Evolutionary conservation across 2,329 filamentous ascomycete species (phyloP).

Genomic region (Colletotrichum orchidophilum): DNA sequence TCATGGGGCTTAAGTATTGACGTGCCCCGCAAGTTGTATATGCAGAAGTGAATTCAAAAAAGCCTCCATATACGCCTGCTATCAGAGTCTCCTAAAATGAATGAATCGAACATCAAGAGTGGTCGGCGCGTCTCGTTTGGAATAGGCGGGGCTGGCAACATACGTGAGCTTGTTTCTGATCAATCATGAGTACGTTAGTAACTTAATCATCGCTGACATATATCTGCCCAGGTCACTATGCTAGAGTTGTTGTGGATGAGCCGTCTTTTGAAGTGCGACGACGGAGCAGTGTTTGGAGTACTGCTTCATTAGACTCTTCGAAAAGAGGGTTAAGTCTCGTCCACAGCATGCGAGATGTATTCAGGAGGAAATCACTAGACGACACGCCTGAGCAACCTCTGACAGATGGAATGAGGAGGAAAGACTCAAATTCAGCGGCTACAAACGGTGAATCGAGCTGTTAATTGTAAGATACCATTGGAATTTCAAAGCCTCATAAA

Average conservation of each 20-base stretch:
- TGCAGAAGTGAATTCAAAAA: neutral
- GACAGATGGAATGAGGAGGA: neutral
- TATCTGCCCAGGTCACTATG: conserved; percentile 6
- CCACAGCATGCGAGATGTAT: neutral
- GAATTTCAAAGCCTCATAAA: neutral
- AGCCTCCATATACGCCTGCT: neutral
- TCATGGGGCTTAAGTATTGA: neutral
- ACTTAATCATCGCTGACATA: neutral
- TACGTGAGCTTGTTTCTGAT: neutral
- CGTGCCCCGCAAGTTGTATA: neutral
- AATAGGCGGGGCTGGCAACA: conserved; percentile 19
- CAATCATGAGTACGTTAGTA: neutral
- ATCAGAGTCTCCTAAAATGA: neutral
- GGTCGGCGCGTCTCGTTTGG: conserved; percentile 11
- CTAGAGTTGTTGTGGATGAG: neutral
- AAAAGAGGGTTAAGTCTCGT: neutral
- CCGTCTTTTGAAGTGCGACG: neutral
- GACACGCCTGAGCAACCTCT: neutral
- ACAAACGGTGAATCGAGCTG: neutral
- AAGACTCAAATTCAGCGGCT: no score
- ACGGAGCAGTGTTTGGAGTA: conserved; percentile 9
- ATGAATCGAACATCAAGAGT: conserved; percentile 9
- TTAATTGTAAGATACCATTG: neutral
- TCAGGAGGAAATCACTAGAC: neutral
- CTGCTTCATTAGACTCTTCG: neutral